phyloP scores from a whole-genome alignment of 148 eudicot genomes.

The Camellia granthamiana region DNA sequence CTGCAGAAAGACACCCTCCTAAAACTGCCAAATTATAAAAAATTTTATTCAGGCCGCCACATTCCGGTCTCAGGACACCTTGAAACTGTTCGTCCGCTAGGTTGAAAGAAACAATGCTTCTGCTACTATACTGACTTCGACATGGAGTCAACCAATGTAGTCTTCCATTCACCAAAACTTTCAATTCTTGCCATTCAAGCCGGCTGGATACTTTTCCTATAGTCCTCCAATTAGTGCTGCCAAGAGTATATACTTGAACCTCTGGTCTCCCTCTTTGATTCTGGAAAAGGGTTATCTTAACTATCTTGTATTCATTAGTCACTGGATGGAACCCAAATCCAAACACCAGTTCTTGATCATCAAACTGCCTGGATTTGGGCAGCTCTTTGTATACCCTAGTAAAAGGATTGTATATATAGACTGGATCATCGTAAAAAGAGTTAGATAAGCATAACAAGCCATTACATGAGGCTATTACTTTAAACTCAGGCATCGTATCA shows the following conservation, averaged over 20 bases:
- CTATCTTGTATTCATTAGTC: slow-evolving; percentile 26
- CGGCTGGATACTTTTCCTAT: slow-evolving; percentile 24
- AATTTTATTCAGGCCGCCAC: neutral
- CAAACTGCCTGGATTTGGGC: slow-evolving; percentile 17
- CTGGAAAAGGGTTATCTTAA: slow-evolving; percentile 18
- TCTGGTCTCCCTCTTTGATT: slow-evolving; percentile 15
- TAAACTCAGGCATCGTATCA: slow-evolving; percentile 18
- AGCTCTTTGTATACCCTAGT: slow-evolving; percentile 22
- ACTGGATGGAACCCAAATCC: slow-evolving; percentile 23
- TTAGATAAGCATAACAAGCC: slow-evolving; percentile 25
- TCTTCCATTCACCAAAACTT: slow-evolving; percentile 29
- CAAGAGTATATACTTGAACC: slow-evolving; percentile 23
- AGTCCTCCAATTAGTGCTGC: slow-evolving; percentile 25
- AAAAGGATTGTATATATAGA: slow-evolving; percentile 20
- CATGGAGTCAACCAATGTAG: slow-evolving; percentile 33
- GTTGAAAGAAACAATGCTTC: slow-evolving; percentile 28
- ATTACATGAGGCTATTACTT: slow-evolving; percentile 20
- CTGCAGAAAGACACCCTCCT: slow-evolving; percentile 30
- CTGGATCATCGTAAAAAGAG: slow-evolving; percentile 9
- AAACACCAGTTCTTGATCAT: slow-evolving; percentile 12
- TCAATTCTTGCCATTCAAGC: slow-evolving; percentile 13
- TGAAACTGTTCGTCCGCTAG: slow-evolving; percentile 25
- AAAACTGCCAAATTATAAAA: slow-evolving; percentile 26
- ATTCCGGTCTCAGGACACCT: slow-evolving; percentile 21
- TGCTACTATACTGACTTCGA: slow-evolving; percentile 13